Evolutionary conservation across 345 rosid species (phyloP), one percentile per base, ranked within the genome.

Genomic region (Lagerstroemia speciosa): DNA sequence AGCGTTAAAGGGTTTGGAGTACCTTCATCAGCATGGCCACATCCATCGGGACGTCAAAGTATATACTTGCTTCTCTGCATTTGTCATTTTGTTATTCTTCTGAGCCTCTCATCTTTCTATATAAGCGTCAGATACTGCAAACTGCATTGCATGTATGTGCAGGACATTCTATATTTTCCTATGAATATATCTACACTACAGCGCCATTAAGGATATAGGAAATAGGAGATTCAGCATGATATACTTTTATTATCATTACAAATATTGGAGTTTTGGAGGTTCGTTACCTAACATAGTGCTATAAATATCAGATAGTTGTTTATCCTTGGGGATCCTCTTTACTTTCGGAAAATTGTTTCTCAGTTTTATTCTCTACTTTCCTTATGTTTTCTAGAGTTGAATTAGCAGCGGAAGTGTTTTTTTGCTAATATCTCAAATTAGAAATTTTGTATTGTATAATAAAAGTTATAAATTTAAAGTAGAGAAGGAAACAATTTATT

Each of bases 1-100:
- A 75, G 81, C 88, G 1, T 76, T 94, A 78, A 94, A 91, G 74
- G 99, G 96, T 14, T 80, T 94, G 69, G 98, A 91, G 67, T 94
- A 91, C 82, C 99, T 94, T 69, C 99, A 94, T 82, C 98, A 91
- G 67, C 99, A 94, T 78, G 99, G 99, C 22, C 96, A 88, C 79
- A 94, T 94, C 48, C 99, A 94, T 74, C 88, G 99, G 30, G 99
- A 94, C 81, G 98, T 94, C 73, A 94, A 94, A 77, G 99, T 94
- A 72, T 68, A 90, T 80, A 5, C 30, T 62, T 24, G 37, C 62
- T 24, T 61, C 64, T 62, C 34, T 3, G 2, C 31, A 24, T 24
- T 22, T 57, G 8, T 2, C 9, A 22, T 24, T 57, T 22, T 52
- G 3, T 48, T 48, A 6, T 16, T 16, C 24, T 48, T 48, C 24